These are phyloP conservation scores for Ceratocystis papillata DNA, from an alignment of 2,329 filamentous ascomycete genomes.

Conservation along the genomic window DNA sequence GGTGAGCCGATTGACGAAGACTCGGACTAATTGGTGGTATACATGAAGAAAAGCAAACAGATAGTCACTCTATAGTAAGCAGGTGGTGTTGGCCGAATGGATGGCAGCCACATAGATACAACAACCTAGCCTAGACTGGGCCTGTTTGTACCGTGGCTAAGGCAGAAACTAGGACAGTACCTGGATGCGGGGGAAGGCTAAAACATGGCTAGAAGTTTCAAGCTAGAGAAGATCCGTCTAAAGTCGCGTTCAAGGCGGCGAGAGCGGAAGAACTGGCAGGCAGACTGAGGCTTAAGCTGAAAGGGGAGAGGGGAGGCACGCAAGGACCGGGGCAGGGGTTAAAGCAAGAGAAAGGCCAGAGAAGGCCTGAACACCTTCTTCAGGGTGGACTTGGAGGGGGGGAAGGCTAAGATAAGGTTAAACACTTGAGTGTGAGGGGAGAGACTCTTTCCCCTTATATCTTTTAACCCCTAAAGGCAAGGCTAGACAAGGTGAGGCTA, in stretches of 20 bases:
- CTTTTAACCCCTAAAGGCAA: too few relatives aligned
- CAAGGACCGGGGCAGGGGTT: not conserved
- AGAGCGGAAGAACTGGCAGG: slow-evolving; percentile 4
- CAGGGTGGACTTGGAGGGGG: not conserved
- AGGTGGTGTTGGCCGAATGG: not conserved
- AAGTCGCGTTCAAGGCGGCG: not conserved
- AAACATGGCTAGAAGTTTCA: slow-evolving; percentile 6
- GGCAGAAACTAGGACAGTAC: not conserved
- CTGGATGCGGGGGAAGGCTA: not conserved
- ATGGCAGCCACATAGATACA: too few relatives aligned
- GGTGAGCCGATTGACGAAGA: slow-evolving; percentile 31
- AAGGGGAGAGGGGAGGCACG: not conserved
- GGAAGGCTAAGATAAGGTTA: not conserved
- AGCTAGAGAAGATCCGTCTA: slow-evolving; percentile 7
- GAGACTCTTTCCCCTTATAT: too few relatives aligned
- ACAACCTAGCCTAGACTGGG: too few relatives aligned
- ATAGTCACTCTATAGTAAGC: not conserved
- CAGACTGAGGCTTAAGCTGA: not conserved
- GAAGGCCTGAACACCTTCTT: not conserved
- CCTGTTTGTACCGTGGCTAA: not conserved
- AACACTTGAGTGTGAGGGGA: not conserved
- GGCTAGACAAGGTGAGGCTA: not conserved
- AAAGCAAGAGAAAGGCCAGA: not conserved
- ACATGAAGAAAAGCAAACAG: not conserved
- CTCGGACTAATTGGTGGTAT: slow-evolving; percentile 3